phyloP scores from a whole-genome alignment of 2,329 filamentous ascomycete genomes.

The Didymella arachidicola region DNA sequence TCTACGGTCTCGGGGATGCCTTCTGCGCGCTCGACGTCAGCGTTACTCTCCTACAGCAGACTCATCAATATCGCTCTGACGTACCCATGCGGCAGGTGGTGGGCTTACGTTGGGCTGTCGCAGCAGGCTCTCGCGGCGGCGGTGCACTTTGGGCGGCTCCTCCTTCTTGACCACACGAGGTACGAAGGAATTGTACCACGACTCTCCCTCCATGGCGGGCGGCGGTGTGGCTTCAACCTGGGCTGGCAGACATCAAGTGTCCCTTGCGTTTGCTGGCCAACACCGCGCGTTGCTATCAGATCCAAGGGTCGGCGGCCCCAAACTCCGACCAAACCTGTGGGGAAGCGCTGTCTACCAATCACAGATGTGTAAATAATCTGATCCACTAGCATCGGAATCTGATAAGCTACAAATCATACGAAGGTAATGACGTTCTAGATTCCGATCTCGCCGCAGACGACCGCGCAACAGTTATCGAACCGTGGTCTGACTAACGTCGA shows the following conservation, averaged over 20 bases:
- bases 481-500: slow-evolving; percentile 16
- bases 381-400: slow-evolving; percentile 2
- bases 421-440: slow-evolving; percentile 32
- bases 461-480: slow-evolving; percentile 21
- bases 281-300: slow-evolving; percentile 15
- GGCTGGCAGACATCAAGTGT: slow-evolving; percentile 16
- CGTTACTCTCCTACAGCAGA: slow-evolving; percentile 61
- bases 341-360: slow-evolving; percentile 4
- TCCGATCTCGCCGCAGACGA: slow-evolving; percentile 16
- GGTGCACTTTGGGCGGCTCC: slow-evolving; percentile 59
- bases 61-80: slow-evolving; percentile 51
- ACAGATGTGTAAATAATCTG: neutral
- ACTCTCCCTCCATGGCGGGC: slow-evolving; percentile 71
- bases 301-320: slow-evolving; percentile 12
- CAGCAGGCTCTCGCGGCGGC: slow-evolving; percentile 73
- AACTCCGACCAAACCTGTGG: slow-evolving; percentile 1
- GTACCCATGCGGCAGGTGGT: slow-evolving; percentile 42
- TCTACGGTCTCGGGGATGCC: slow-evolving; percentile 67
- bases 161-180: slow-evolving; percentile 66
- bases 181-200: slow-evolving; percentile 79
- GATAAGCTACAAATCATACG: slow-evolving; percentile 15
- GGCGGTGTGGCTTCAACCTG: slow-evolving; percentile 15
- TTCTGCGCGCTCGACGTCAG: slow-evolving; percentile 62
- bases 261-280: slow-evolving; percentile 10
- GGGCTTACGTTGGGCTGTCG: slow-evolving; percentile 59